Percentiles rank a stretch among this genome's conserved stretches.
These are phyloP conservation scores for Ustilago lituana DNA, from an alignment of 1,284 basidiomycete species.

Conservation along the genomic window DNA sequence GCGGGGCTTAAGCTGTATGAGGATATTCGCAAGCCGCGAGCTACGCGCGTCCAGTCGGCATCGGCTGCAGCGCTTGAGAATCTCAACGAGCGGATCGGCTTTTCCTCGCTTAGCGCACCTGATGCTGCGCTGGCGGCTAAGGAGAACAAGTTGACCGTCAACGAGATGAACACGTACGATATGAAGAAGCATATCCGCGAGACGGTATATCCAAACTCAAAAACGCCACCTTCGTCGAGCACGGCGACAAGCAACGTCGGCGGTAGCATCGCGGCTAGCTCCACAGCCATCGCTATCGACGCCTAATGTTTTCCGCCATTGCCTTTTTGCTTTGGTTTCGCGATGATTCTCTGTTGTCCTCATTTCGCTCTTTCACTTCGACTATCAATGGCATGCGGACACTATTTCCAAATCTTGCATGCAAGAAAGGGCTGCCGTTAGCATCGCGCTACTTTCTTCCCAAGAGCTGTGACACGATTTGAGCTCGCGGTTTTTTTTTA, in stretches of 20 bases:
- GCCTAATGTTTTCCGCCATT: not conserved
- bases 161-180: slow-evolving; percentile 56
- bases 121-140: slow-evolving; percentile 66
- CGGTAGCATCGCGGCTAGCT: not conserved
- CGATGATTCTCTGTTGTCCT: too few species aligned
- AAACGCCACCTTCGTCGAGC: not conserved
- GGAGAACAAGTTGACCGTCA: slow-evolving; percentile 65
- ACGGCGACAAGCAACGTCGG: not conserved
- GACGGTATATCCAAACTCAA: slow-evolving; percentile 18
- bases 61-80: slow-evolving; percentile 67
- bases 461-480: too few species aligned
- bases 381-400: too few species aligned
- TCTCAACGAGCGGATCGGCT: slow-evolving; percentile 69
- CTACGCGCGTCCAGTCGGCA: slow-evolving; percentile 68
- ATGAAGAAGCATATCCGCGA: slow-evolving; percentile 46
- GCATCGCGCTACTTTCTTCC: too few species aligned
- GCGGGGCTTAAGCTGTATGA: slow-evolving; percentile 67
- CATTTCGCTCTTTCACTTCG: too few species aligned
- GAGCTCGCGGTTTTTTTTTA: too few species aligned
- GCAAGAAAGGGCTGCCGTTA: too few species aligned
- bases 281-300: slow-evolving; percentile 35
- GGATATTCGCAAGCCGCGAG: slow-evolving; percentile 67
- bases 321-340: not conserved
- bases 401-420: too few species aligned
- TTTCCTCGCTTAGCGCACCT: slow-evolving; percentile 64